These are phyloP conservation scores for Lepiota subincarnata DNA, from an alignment of 768 basidiomycete species.

Conservation along the genomic window DNA sequence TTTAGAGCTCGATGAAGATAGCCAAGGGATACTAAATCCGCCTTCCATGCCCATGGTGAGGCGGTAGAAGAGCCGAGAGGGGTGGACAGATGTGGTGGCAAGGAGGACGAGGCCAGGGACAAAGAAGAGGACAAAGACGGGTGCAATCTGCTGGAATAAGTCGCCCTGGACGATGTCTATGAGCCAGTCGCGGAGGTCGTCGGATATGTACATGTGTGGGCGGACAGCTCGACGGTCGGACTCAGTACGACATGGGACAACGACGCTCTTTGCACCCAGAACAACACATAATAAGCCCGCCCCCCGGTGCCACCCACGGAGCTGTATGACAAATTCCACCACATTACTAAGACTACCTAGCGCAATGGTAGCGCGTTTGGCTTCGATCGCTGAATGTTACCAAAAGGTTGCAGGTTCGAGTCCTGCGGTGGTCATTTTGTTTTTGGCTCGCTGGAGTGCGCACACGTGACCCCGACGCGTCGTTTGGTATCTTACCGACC, in stretches of 20 bases:
- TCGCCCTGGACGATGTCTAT: constrained; percentile 35
- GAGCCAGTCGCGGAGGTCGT: constrained; percentile 36
- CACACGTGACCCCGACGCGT: constrained; percentile 15
- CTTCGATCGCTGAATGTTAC: constrained; percentile 74
- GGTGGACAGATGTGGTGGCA: constrained; percentile 23
- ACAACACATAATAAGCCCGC: background rate
- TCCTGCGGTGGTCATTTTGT: constrained; percentile 81
- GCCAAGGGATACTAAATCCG: constrained; percentile 57
- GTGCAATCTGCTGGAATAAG: constrained; percentile 52
- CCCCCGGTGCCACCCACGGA: too few species aligned
- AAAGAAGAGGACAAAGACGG: constrained; percentile 50
- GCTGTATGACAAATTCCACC: background rate
- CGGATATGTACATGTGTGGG: constrained; percentile 41
- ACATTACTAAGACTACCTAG: constrained; percentile 59
- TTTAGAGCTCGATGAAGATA: constrained; percentile 39
- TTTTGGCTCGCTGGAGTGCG: background rate
- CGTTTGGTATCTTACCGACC: background rate
- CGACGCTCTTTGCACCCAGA: background rate
- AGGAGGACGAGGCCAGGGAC: constrained; percentile 52
- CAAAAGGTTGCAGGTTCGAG: constrained; percentile 97
- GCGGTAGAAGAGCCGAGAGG: constrained; percentile 22
- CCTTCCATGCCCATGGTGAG: constrained; percentile 55
- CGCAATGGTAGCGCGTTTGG: constrained; percentile 96
- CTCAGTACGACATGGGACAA: background rate
- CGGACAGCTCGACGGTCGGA: constrained; percentile 6